A percentile compares a stretch with the other conserved stretches of the same genome.
phyloP scores from a whole-genome alignment of 345 rosid genomes.

The Citrus sp. region DNA sequence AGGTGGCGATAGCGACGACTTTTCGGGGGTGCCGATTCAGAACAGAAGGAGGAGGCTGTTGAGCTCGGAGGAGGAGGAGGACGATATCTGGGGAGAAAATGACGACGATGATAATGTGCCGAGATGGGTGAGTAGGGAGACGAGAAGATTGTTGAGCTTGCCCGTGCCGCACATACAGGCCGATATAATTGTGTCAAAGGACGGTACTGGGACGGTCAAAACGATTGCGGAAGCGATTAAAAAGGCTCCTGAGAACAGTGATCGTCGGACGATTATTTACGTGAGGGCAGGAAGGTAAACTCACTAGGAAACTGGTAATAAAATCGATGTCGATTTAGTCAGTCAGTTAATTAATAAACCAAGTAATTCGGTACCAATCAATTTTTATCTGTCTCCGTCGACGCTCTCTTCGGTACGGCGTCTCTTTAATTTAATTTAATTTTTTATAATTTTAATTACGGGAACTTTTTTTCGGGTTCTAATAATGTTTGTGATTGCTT shows the following conservation, averaged over 20 bases:
- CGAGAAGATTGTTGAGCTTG: constrained; percentile 49
- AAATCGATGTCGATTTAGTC: too few relatives aligned
- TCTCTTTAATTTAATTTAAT: too few relatives aligned
- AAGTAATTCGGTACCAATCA: too few relatives aligned
- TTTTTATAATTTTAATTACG: too few relatives aligned
- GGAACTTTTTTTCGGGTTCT: too few relatives aligned
- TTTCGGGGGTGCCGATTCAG: constrained; percentile 87
- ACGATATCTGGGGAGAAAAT: constrained; percentile 8
- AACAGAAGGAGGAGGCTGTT: constrained; percentile 54
- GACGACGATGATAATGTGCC: constrained; percentile 40
- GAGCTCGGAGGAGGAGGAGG: not conserved
- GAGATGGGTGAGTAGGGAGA: constrained; percentile 60
- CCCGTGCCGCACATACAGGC: constrained; percentile 68
- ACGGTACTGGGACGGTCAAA: constrained; percentile 81
- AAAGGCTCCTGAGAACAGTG: constrained; percentile 69
- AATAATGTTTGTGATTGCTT: too few relatives aligned
- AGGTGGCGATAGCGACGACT: constrained; percentile 39
- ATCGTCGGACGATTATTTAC: constrained; percentile 73
- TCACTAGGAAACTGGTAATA: too few relatives aligned
- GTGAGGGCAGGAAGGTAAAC: constrained; percentile 89
- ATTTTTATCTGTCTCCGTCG: too few relatives aligned
- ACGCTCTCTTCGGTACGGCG: too few relatives aligned
- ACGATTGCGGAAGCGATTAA: constrained; percentile 89
- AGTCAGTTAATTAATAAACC: too few relatives aligned
- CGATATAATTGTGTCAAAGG: constrained; percentile 75